Base-by-base conservation (phyloP, 139 green algal genomes). In the Chlorella vulgaris region DNA sequence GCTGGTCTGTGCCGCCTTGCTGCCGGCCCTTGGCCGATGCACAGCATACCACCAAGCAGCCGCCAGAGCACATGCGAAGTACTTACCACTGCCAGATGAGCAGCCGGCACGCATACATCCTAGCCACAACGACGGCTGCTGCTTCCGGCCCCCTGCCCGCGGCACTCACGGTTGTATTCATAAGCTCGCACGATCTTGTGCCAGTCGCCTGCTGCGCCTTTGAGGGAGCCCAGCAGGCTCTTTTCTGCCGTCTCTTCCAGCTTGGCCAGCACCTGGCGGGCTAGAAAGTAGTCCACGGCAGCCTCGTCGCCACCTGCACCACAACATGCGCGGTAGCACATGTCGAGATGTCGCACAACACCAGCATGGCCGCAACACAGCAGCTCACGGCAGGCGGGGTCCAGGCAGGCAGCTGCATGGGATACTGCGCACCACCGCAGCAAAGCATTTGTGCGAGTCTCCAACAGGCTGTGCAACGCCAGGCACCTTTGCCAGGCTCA, bases 181-280 rank as follows among this genome's bases (percentile, higher is more conserved):
- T 95, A 96, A 0, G 90, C 91, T 50, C 86, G 89, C 0, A 94
- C 88, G 26, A 96, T 85, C 71, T 91, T 94, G 63, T 94, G 90
- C 93, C 93, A 96, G 0, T 74, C 63, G 13, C 77, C 89, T 7
- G 93, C 93, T 0, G 81, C 50, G 21, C 93, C 93, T 7, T 89
- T 89, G 1, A 93, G 74, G 7, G 76, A 74, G 26, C 93, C 93
- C 81, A 97, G 91, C 66, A 96, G 61, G 7, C 76, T 90, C 42
- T 87, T 88, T 61, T 96, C 91, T 4, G 87, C 79, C 1, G 74
- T 88, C 58, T 88, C 77, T 1, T 81, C 83, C 60, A 96, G 77
- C 63, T 76, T 80, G 39, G 91, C 90, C 31, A 92, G 81, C 51
- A 95, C 90, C 39, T 89, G 39, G 5, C 78, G 53, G 7, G 83